These are phyloP conservation scores for Russula griseocarnosa DNA, from an alignment of 768 basidiomycete genomes.

Conservation along the genomic window DNA sequence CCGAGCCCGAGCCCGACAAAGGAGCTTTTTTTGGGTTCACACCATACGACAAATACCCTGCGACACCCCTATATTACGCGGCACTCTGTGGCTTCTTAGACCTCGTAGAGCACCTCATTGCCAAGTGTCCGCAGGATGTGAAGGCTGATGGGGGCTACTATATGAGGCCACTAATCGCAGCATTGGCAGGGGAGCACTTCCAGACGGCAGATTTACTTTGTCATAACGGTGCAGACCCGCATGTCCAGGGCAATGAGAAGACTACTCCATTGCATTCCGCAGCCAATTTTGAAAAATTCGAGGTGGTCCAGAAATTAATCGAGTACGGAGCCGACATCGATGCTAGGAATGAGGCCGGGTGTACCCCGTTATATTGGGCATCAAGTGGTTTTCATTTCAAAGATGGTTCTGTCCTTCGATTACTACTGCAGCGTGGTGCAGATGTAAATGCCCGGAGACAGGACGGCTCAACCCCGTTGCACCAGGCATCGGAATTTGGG, in stretches of 20 bases:
- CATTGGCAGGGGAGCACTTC: background rate
- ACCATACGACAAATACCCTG: rapidly evolving
- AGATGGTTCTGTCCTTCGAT: background rate
- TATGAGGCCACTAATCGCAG: background rate
- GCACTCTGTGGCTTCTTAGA: background rate
- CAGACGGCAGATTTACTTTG: background rate
- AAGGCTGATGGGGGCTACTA: background rate
- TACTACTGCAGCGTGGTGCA: background rate
- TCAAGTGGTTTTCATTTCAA: background rate
- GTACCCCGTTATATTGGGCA: background rate
- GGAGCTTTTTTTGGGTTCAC: background rate
- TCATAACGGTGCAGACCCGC: background rate
- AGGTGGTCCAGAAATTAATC: background rate
- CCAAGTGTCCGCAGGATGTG: background rate
- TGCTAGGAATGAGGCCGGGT: rapidly evolving
- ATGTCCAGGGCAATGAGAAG: rapidly evolving
- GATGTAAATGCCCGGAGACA: background rate
- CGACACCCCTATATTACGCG: background rate
- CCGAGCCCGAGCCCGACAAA: rapidly evolving
- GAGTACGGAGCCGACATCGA: background rate
- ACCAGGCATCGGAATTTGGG: background rate
- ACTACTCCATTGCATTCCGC: background rate
- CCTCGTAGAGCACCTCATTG: background rate
- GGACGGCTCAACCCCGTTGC: background rate
- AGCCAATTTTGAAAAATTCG: background rate